Base-by-base conservation (phyloP, 2,329 filamentous ascomycete genomes). In the Ophiostoma sp. region DNA sequence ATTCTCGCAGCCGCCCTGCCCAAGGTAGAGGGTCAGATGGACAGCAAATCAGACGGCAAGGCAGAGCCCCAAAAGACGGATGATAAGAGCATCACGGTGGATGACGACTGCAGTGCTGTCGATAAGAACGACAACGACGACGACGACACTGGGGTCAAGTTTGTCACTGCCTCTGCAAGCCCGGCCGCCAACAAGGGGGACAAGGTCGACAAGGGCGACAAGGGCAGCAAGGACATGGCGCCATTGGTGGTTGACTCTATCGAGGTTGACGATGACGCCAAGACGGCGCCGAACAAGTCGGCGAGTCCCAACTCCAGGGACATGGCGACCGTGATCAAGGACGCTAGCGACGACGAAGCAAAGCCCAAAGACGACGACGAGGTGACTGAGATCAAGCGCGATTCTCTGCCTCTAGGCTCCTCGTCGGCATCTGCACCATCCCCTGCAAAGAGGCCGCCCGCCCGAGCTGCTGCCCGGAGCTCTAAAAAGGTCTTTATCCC, bases 1-100 rank as follows among this genome's bases (percentile, higher is more conserved):
- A 83, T 95, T 31, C 76, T 87, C 8, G 77, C 77, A 1, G 68
- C 48, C 2, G 68, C 71, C 1, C 8, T 72, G 57, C 71, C 71
- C 20, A 36, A 70, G 17, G 20, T 33, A 4, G 64, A 67, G n/a
- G 65, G 33, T 8, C 57, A 6, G n/a, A 33, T 8, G 27, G 57
- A 23, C 11, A 31, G 8, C 15, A 64, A 70, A 33, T 35, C 39
- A 2, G 44, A n/a, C 13, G 44, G 4, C 17, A 20, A 31, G 13
- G 17, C 17, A 41, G 10, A 52, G 41, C 3, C 11, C 7, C 11
- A 31, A 60, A 48, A 35, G 57, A 15, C 11, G 54, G 27, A 33
- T 3, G 11, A 17, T 11, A 10, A 35, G 33, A 17, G 8, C 15
- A 36, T 35, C 5, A 4, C 17, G 5, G 8, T 35, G 60, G 60